Evolutionary conservation across 1,284 basidiomycete genomes (phyloP), one percentile per base, ranked within the genome.

Genomic region (Ustilago tritici): DNA sequence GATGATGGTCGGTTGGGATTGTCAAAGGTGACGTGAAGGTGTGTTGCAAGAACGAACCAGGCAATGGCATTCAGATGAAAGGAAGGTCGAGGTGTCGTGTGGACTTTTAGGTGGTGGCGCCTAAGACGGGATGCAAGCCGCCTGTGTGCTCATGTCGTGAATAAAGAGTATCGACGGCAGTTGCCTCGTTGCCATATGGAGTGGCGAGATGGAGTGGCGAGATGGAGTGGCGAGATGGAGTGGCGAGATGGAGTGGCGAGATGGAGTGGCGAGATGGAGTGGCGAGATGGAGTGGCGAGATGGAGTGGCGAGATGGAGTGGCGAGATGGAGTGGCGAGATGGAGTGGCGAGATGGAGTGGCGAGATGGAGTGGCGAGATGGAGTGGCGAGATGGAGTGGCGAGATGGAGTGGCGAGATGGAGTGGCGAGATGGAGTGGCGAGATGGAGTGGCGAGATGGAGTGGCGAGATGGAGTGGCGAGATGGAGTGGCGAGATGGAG

Each of bases 351-450:
- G 40, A 41, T 41, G 40, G n/a, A n/a, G n/a, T n/a, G n/a, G n/a
- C n/a, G n/a, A n/a, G n/a, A 41, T 41, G 40, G 40, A 38, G 36
- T 38, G 40, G 23, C 2, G 23, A 28, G 1, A 41, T 41, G 10
- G n/a, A 46, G 43, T 46, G 43, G 43, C 40, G 15, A 41, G 40
- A 41, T 41, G 40, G n/a, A n/a, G n/a, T n/a, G n/a, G n/a, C n/a
- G n/a, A n/a, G n/a, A 41, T 41, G 40, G 40, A 38, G 36, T 38
- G 40, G 23, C 2, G 23, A 28, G 1, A 41, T 41, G 10, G n/a
- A 46, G 43, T 46, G 43, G 43, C 40, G 15, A 41, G 40, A 41
- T 41, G 40, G n/a, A n/a, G n/a, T n/a, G n/a, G n/a, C n/a, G n/a
- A n/a, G n/a, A 41, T 41, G 40, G 40, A 38, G 36, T 38, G 40